Base-by-base conservation (phyloP, 192 early-diverging fungal genomes). In the Rhizoclosmatium globosum region DNA sequence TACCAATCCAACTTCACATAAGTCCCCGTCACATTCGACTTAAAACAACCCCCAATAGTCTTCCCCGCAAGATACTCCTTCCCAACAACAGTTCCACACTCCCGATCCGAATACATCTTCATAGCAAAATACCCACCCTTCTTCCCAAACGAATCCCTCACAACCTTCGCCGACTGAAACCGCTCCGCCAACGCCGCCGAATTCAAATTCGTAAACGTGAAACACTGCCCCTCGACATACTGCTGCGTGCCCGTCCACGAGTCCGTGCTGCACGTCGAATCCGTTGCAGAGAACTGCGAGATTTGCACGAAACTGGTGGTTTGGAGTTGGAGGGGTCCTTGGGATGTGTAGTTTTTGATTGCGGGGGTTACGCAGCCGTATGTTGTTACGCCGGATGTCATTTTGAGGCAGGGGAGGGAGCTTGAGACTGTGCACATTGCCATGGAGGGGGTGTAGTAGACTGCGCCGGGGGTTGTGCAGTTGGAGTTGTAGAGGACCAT, bases 121-220 rank as follows among this genome's bases (percentile, higher is more conserved):
- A 56, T 56, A 19, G 19, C 7, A 7, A 56, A 7, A 56, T 7
- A 56, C 53, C 19, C 19, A 19, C 53, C 19, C 19, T 7, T 56
- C 53, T 19, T 11, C 9, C 19, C 53, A 7, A 19, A 56, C 53
- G 7, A 19, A 19, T 56, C 19, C 19, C 53, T 56, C 53, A 62
- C 4, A 4, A 62, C 60, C 4, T 4, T 4, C 60, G 60, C 60
- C n/a, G 60, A 62, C 21, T 4, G n/a, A 38, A 62, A 62, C 31
- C 60, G 7, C n/a, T n/a, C 15, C 60, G 21, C 60, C 4, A 62
- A 21, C n/a, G 60, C 7, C 7, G 60, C 60, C 4, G 60, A 4
- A 38, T 62, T 21, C 4, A 62, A 38, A 38, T 62, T 62, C n/a
- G 60, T 62, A 21, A 62, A 62, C n/a, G 60, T 62, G 21, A 62